Evolutionary conservation across 768 basidiomycete species (phyloP), one percentile per base, ranked within the genome.

Genomic region (Roridomyces roridus): DNA sequence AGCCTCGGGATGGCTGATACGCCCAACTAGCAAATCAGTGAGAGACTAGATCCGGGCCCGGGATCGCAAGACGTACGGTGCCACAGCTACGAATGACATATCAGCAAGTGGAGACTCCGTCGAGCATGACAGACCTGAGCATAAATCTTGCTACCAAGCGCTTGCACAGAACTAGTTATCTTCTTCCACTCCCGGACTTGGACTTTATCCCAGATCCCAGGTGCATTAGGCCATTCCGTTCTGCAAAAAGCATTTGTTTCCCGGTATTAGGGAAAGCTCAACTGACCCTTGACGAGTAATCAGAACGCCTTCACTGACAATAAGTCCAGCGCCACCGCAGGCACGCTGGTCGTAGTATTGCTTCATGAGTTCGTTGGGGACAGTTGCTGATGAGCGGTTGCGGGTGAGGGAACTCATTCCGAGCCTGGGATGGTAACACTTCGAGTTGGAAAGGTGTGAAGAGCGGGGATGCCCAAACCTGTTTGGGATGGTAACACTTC

Each of bases 301-400:
- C 25, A 74, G 51, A 7, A 62, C 64, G 4, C 68, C 72, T 42
- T 76, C 72, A 5, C 72, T 67, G 10, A 72, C 58, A 42, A 77
- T 72, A n/a, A 78, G 62, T 6, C 76, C 74, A 4, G 72, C 72
- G 17, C 73, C 74, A 1, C 72, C 72, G 7, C 46, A 46, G 8
- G 75, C 75, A 11, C 77, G 73, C 52, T 77, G 76, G n/a, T 46
- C 57, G 52, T 77, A 79, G 58, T 77, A 76, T 55, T 77, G 68
- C 18, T 55, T 58, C 64, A 70, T 77, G 39, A 69, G 51, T 24
- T 69, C 67, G 52, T 71, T 77, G 18, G 76, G 74, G 20, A 77
- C 62, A n/a, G 69, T 68, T 14, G 59, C 66, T 20, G 66, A 60
- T 9, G 72, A 65, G 8, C 75, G 72, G 47, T 69, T 75, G 10